These are phyloP conservation scores for Globisporangium spiculum DNA, from an alignment of 352 stramenopile species.

Conservation along the genomic window DNA sequence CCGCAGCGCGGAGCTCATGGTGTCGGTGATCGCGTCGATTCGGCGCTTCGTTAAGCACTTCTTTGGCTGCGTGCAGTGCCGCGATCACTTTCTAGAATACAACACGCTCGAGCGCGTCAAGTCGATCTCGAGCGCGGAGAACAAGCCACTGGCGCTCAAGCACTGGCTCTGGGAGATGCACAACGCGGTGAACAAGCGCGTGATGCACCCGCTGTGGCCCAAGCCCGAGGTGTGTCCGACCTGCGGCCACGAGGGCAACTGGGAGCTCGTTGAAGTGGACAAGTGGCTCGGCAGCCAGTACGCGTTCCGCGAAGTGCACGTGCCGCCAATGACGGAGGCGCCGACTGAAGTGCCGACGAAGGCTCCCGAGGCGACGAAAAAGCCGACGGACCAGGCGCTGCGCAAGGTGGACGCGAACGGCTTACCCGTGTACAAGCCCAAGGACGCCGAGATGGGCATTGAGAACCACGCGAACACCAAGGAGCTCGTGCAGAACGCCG, in stretches of 20 bases:
- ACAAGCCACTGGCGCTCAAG: slow-evolving; percentile 66
- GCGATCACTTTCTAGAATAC: slow-evolving; percentile 75
- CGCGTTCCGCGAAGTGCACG: slow-evolving; percentile 53
- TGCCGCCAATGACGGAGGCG: slow-evolving; percentile 29
- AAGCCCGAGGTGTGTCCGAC: slow-evolving; percentile 71
- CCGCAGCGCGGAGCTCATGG: slow-evolving; percentile 48
- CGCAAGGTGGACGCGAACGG: slow-evolving; percentile 13
- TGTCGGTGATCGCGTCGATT: slow-evolving; percentile 70
- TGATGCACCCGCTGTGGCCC: slow-evolving; percentile 73
- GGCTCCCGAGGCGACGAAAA: slow-evolving; percentile 1
- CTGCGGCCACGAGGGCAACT: slow-evolving; percentile 56
- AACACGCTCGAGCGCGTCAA: slow-evolving; percentile 73
- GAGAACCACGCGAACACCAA: slow-evolving; percentile 62
- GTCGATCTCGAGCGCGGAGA: slow-evolving; percentile 52
- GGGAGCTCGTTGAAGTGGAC: slow-evolving; percentile 69
- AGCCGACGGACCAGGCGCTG: slow-evolving; percentile 10
- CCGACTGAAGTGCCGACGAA: slow-evolving; percentile 14
- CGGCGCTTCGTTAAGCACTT: slow-evolving; percentile 86
- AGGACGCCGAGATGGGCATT: slow-evolving; percentile 65
- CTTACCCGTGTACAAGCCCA: slow-evolving; percentile 40
- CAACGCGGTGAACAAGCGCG: slow-evolving; percentile 80
- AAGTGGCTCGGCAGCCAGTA: slow-evolving; percentile 71
- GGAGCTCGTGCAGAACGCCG: slow-evolving; percentile 29
- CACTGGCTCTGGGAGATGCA: slow-evolving; percentile 85
- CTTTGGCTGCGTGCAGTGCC: slow-evolving; percentile 76